Base-by-base conservation (phyloP, 768 basidiomycete genomes). In the Calocybe indica region DNA sequence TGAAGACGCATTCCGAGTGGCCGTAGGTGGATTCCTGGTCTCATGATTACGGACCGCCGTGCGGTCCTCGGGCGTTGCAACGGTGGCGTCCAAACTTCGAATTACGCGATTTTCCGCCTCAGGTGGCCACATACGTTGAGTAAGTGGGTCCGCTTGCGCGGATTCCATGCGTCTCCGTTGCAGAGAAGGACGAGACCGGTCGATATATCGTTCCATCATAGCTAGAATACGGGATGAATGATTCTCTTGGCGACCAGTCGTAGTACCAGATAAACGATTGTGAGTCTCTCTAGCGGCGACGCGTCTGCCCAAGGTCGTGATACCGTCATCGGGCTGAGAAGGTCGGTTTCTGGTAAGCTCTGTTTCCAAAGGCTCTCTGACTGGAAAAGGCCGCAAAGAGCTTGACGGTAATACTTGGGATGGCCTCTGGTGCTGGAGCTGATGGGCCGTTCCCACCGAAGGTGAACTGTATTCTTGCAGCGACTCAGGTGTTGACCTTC, bases 251-350 rank as follows among this genome's bases (percentile, higher is more conserved):
- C 22, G 22, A 22, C 22, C 4, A 4, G 22, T 4, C 22, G 22
- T 22, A 22, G 22, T 22, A 22, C 22, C 22, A 4, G 22, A 22
- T 22, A 22, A 22, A 22, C 4, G 1, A 22, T 22, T 22, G 22
- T 22, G 22, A 22, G 22, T 4, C 22, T 22, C 22, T 22, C 22
- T 22, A 22, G 22, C 2, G 30, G 52, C 53, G 2, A 48, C 44
- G 22, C 55, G 59, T 35, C 48, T 41, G 30, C 49, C 41, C 46
- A 47, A 40, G 13, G 59, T 32, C 59, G 55, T 39, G 58, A 57
- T 29, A 10, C 42, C 13, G 5, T 30, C 51, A 32, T 66, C 65
- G 2, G 60, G 47, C 50, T 57, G 53, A 14, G 59, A 58, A 9
- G 63, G 63, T 30, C 58, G 58, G 37, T 55, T 50, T 51, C 34